A percentile compares a stretch with the other conserved stretches of the same genome.
phyloP scores from a whole-genome alignment of 768 basidiomycete genomes.

The Hortiboletus flavorubellus region DNA sequence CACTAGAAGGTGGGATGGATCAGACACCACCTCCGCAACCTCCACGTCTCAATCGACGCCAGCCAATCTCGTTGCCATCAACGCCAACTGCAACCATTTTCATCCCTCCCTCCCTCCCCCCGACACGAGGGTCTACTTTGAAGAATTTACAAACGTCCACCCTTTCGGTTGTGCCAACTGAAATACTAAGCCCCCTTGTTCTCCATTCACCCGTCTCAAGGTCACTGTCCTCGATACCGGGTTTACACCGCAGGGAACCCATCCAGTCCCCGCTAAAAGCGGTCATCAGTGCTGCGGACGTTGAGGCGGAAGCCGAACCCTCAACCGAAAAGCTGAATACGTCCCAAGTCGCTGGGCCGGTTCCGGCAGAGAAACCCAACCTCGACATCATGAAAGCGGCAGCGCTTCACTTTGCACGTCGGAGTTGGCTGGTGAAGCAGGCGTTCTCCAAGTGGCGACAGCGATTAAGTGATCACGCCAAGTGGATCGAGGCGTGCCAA shows the following conservation, averaged over 20 bases:
- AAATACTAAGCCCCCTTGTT: conserved; percentile 30
- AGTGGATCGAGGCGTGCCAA: conserved; percentile 60
- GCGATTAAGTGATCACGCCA: conserved; percentile 41
- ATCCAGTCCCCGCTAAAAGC: conserved; percentile 24
- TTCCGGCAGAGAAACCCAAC: conserved; percentile 11
- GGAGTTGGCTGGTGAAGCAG: conserved; percentile 38
- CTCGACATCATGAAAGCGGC: conserved; percentile 35
- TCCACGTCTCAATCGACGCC: conserved; percentile 27
- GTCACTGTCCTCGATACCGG: conserved; percentile 11
- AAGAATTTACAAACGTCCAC: conserved; percentile 25
- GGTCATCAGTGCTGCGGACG: conserved; percentile 8
- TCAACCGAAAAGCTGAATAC: conserved; percentile 3
- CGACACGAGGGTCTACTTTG: conserved; percentile 19
- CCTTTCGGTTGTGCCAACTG: conserved; percentile 23
- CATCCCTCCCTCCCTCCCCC: conserved; percentile 13
- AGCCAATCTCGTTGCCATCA: conserved; percentile 33
- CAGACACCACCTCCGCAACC: conserved; percentile 22
- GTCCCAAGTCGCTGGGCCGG: not conserved
- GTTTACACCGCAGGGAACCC: conserved; percentile 24
- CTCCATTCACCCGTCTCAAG: conserved; percentile 26
- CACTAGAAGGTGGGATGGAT: conserved; percentile 1
- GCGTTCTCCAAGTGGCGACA: conserved; percentile 47
- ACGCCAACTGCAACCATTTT: conserved; percentile 27
- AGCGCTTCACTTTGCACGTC: conserved; percentile 42
- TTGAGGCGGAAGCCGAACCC: conserved; percentile 7